A percentile compares a stretch with the other conserved stretches of the same genome.
These are phyloP conservation scores for Cyberlindnera bimundalis DNA, from an alignment of 805 yeast genomes.

Conservation along the genomic window DNA sequence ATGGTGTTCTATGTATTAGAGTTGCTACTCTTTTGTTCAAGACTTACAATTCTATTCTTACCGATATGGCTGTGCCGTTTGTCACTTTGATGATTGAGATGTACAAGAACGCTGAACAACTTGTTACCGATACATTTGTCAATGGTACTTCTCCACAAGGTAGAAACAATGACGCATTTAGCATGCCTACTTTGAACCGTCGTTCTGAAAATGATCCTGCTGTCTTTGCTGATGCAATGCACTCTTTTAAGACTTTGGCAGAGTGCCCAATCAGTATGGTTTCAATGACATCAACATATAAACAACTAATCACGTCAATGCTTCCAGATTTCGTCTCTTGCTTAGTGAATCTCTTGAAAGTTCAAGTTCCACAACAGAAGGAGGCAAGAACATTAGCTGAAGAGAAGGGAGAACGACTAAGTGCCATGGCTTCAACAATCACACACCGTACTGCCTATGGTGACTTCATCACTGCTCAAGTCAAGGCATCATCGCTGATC, in stretches of 20 bases:
- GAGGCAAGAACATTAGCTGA: constrained; percentile 58
- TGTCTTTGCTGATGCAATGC: constrained; percentile 61
- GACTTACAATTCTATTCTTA: constrained; percentile 65
- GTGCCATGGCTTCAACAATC: constrained; percentile 72
- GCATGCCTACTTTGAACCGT: constrained; percentile 37
- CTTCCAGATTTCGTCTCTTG: constrained; percentile 78
- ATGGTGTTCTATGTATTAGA: constrained; percentile 88
- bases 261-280: constrained; percentile 98
- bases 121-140: constrained; percentile 69
- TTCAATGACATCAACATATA: constrained; percentile 82
- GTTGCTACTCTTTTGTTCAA: constrained; percentile 82
- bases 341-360: constrained; percentile 65
- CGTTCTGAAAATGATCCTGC: constrained; percentile 39
- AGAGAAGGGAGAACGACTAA: constrained; percentile 53
- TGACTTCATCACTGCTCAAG: constrained; percentile 89
- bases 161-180: constrained; percentile 35
- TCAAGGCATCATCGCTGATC: constrained; percentile 90
- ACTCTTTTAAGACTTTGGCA: constrained; percentile 84
- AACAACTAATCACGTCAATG: constrained; percentile 65
- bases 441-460: constrained; percentile 76
- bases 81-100: constrained; percentile 71
- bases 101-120: constrained; percentile 73
- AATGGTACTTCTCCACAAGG: constrained; percentile 18
- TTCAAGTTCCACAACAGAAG: constrained; percentile 82
- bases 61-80: constrained; percentile 74